phyloP scores from a whole-genome alignment of 2,329 filamentous ascomycete species.

The Fusarium coicis region DNA sequence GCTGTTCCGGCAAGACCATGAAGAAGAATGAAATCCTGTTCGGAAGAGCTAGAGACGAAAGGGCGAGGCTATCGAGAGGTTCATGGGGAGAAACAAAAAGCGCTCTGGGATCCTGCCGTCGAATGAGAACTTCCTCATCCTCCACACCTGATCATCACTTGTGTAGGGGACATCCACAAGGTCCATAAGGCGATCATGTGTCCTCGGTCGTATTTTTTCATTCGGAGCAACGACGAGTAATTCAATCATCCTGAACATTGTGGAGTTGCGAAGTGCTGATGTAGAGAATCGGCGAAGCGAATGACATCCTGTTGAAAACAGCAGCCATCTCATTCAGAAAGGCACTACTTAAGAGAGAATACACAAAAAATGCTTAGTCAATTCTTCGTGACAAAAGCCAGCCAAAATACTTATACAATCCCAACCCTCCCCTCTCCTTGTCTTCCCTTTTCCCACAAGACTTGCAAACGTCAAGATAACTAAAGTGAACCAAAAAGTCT shows the following conservation, averaged over 20 bases:
- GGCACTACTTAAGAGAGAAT: background rate
- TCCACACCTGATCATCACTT: too few species aligned
- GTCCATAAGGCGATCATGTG: rapidly evolving
- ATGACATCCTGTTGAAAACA: background rate
- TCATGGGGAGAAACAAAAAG: background rate
- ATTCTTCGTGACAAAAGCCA: background rate
- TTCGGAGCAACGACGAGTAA: background rate
- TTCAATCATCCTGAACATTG: background rate
- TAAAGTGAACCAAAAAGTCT: background rate
- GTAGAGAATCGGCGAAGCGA: background rate
- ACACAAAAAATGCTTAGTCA: background rate
- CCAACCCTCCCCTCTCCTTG: background rate
- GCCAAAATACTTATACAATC: background rate
- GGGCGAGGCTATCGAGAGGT: background rate
- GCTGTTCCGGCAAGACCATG: background rate
- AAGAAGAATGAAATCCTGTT: background rate
- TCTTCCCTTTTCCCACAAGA: background rate
- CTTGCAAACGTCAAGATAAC: background rate
- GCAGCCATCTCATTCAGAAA: background rate
- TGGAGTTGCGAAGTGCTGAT: background rate
- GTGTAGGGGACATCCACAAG: too few species aligned
- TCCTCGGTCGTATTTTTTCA: too few species aligned
- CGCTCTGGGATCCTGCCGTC: background rate
- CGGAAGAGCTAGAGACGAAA: background rate
- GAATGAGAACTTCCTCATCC: background rate